Percentiles rank a stretch among this genome's conserved stretches.
phyloP scores from a whole-genome alignment of 2,329 filamentous ascomycete genomes.

The Diplodia scrobiculata region DNA sequence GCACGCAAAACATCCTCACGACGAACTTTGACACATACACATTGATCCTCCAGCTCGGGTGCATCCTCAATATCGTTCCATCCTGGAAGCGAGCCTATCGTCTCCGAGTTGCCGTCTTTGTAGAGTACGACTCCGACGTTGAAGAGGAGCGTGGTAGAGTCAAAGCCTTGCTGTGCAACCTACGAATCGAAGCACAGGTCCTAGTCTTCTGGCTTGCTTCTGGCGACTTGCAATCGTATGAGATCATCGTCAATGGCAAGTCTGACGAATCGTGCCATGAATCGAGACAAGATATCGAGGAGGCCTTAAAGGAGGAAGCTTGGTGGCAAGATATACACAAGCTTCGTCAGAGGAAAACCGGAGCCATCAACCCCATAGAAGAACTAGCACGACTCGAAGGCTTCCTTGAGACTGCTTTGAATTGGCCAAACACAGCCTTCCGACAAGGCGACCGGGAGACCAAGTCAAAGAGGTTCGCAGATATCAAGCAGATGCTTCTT shows the following conservation, averaged over 20 bases:
- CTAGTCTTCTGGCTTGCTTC: slow-evolving; percentile 80
- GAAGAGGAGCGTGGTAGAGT: slow-evolving; percentile 75
- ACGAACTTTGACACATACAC: slow-evolving; percentile 92
- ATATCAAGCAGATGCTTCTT: slow-evolving; percentile 64
- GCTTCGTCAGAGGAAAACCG: slow-evolving; percentile 42
- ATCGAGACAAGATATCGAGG: slow-evolving; percentile 63
- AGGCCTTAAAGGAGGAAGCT: slow-evolving; percentile 68
- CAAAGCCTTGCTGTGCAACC: slow-evolving; percentile 72
- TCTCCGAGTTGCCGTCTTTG: slow-evolving; percentile 79
- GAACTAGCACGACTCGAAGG: slow-evolving; percentile 50
- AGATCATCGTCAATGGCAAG: slow-evolving; percentile 73
- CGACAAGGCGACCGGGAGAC: slow-evolving; percentile 49
- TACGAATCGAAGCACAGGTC: slow-evolving; percentile 78
- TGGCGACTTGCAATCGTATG: slow-evolving; percentile 71
- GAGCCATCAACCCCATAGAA: slow-evolving; percentile 45
- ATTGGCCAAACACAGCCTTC: slow-evolving; percentile 58
- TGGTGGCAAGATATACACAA: slow-evolving; percentile 80
- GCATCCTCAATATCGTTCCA: slow-evolving; percentile 78
- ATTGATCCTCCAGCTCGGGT: slow-evolving; percentile 82
- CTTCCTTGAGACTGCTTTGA: slow-evolving; percentile 48
- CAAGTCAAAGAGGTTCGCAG: slow-evolving; percentile 55
- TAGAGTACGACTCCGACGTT: slow-evolving; percentile 84
- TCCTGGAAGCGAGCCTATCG: slow-evolving; percentile 75
- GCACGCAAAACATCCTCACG: slow-evolving; percentile 65
- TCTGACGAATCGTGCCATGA: slow-evolving; percentile 55